A percentile compares a stretch with the other conserved stretches of the same genome.
These are phyloP conservation scores for Lipomyces sp. DNA, from an alignment of 805 yeast species.

Conservation along the genomic window DNA sequence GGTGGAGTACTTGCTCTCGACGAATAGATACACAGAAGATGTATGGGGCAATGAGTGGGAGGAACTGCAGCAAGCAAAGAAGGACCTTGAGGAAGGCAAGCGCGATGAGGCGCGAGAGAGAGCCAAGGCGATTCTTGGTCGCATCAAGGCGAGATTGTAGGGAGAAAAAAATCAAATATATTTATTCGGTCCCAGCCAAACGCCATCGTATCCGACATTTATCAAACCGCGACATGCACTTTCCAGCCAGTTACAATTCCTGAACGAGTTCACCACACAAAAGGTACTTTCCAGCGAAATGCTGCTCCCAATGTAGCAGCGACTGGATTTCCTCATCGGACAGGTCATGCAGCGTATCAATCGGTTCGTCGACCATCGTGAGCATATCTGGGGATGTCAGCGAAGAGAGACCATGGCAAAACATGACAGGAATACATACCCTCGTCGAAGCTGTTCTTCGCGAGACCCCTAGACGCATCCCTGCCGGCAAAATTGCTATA, in stretches of 20 bases:
- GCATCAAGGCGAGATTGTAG: conserved; percentile 16
- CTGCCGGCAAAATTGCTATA: conserved; percentile 60
- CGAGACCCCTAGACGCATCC: conserved; percentile 76
- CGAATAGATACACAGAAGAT: conserved; percentile 22
- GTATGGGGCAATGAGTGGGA: conserved; percentile 29
- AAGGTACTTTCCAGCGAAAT: conserved; percentile 77
- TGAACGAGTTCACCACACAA: conserved; percentile 66
- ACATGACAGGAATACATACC: conserved; percentile 7
- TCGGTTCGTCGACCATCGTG: conserved; percentile 68
- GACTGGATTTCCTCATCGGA: conserved; percentile 58
- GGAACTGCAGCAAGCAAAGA: conserved; percentile 14
- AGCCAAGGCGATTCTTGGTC: conserved; percentile 7
- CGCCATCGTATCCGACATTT: no score
- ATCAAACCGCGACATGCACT: no score
- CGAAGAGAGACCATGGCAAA: no score
- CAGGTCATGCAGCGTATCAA: conserved; percentile 68
- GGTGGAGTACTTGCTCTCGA: conserved; percentile 21
- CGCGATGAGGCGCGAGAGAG: conserved; percentile 11
- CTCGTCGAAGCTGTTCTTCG: conserved; percentile 53
- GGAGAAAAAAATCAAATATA: background rate
- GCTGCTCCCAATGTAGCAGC: conserved; percentile 79
- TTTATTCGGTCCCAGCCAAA: no score
- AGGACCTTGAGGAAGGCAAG: conserved; percentile 13
- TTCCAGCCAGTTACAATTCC: no score
- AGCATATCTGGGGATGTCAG: conserved; percentile 53